Base-by-base conservation (phyloP, 2,329 filamentous ascomycete genomes). In the Arthroderma sp. region DNA sequence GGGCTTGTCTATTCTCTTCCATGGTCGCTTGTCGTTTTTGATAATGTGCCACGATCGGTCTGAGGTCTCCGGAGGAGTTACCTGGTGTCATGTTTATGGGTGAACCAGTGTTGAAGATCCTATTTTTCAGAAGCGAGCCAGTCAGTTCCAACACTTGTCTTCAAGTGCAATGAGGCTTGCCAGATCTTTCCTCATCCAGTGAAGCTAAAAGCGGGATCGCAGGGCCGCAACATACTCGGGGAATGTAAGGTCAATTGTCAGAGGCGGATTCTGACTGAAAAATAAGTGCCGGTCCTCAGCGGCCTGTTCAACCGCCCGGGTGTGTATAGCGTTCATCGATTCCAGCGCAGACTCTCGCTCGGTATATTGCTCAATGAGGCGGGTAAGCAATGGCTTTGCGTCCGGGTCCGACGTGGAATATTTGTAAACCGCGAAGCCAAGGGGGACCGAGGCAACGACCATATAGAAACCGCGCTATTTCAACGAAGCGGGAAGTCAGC, bases 41-140 rank as follows among this genome's bases (percentile, higher is more conserved):
- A 59, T 80, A 83, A 63, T 81, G 77, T 29, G 71, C 73, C 47
- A 79, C 74, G 45, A 81, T 67, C 43, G 70, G 60, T 56, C 73
- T 73, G 53, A 83, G 65, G 56, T 80, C 72, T 40, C 71, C 72
- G 45, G 70, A 62, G 38, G 65, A 64, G 49, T 74, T 73, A 42
- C 80, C 80, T 37, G 80, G 76, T 30, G 71, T 64, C 45, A 81
- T 72, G 56, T 83, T 83, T 62, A 69, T 78, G 10, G 78, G 78
- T 1, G 75, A 75, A 43, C 75, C 73, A 22, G 65, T 62, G 57
- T 82, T 81, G 64, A 83, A 74, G 51, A 74, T 65, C 53, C 79
- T 83, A 56, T 11, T 36, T 36, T 27, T 3, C 29, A 42, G 31
- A 32, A 27, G 30, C 41, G 7, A 38, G 27, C n/a, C 27, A 11